Percentiles rank a stretch among this genome's conserved stretches.
Conservation (phyloP, 257 asterid species). For the Scutellaria galericulata region DNA sequence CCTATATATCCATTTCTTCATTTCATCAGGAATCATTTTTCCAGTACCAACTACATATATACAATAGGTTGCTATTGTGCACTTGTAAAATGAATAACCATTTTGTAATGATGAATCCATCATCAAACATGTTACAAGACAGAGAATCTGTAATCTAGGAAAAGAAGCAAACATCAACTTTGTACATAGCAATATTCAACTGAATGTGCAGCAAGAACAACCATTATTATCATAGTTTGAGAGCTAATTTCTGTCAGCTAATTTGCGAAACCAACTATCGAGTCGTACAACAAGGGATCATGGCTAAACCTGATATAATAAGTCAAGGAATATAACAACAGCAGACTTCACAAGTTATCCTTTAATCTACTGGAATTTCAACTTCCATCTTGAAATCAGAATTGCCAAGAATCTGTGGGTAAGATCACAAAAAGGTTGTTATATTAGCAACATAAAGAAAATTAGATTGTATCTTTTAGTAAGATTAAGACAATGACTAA, state of each 20-base stretch:
- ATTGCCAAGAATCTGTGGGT: conserved; percentile 66
- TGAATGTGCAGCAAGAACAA: no score
- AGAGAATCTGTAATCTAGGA: neutral
- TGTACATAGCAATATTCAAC: no score
- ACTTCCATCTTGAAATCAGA: conserved; percentile 71
- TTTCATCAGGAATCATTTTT: no score
- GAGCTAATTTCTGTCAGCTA: no score
- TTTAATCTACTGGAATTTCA: conserved; percentile 78
- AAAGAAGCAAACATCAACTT: neutral
- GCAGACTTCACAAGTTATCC: neutral
- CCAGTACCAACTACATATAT: no score
- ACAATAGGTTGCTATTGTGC: neutral
- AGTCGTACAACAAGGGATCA: neutral
- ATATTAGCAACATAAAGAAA: neutral
- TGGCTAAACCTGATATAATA: neutral
- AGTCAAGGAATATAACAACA: neutral
- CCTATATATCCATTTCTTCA: no score
- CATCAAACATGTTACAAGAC: neutral
- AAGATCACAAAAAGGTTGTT: conserved; percentile 23
- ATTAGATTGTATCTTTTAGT: neutral
- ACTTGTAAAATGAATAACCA: neutral
- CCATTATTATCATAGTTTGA: no score
- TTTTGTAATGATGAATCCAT: neutral
- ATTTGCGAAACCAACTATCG: conserved; percentile 7
- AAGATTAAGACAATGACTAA: neutral